These are phyloP conservation scores for Fraxinus floribunda DNA, from an alignment of 305 asterid species.

Conservation along the genomic window DNA sequence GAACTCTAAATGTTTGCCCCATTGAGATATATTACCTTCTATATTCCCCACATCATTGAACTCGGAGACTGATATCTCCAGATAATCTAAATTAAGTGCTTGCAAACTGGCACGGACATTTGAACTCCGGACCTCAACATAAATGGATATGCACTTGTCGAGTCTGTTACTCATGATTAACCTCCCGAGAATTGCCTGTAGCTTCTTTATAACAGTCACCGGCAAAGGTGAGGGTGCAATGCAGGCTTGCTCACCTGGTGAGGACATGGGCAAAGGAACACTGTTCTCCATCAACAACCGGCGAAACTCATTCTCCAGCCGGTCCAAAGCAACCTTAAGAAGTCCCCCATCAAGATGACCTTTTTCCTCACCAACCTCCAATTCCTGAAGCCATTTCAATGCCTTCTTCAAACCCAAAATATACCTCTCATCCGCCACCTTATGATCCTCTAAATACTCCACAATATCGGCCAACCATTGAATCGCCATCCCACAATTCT, in stretches of 20 bases:
- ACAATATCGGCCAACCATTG: slow-evolving; percentile 90
- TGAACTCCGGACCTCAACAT: slow-evolving; percentile 71
- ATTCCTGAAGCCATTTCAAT: slow-evolving; percentile 43
- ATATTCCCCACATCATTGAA: slow-evolving; percentile 80
- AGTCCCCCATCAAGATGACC: slow-evolving; percentile 86
- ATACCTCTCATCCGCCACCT: slow-evolving; percentile 69
- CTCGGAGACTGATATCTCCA: slow-evolving; percentile 82
- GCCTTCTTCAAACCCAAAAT: slow-evolving; percentile 62
- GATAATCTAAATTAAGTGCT: slow-evolving; percentile 84
- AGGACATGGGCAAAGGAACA: slow-evolving; percentile 70
- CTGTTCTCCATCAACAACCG: slow-evolving; percentile 59
- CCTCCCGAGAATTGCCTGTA: slow-evolving; percentile 76
- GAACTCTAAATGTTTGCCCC: slow-evolving; percentile 93
- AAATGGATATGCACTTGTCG: slow-evolving; percentile 67
- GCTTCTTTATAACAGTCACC: slow-evolving; percentile 62
- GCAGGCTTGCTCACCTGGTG: slow-evolving; percentile 61
- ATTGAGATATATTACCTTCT: slow-evolving; percentile 66
- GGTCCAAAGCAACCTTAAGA: slow-evolving; percentile 60
- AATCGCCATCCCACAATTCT: slow-evolving; percentile 82
- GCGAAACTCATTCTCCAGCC: slow-evolving; percentile 68
- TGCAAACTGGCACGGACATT: slow-evolving; percentile 77
- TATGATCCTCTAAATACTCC: slow-evolving; percentile 82
- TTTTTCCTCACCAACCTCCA: slow-evolving; percentile 65
- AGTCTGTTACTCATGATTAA: slow-evolving; percentile 58
- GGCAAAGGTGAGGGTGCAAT: slow-evolving; percentile 85